phyloP scores from a whole-genome alignment of 768 basidiomycete species.

The Russula compacta region DNA sequence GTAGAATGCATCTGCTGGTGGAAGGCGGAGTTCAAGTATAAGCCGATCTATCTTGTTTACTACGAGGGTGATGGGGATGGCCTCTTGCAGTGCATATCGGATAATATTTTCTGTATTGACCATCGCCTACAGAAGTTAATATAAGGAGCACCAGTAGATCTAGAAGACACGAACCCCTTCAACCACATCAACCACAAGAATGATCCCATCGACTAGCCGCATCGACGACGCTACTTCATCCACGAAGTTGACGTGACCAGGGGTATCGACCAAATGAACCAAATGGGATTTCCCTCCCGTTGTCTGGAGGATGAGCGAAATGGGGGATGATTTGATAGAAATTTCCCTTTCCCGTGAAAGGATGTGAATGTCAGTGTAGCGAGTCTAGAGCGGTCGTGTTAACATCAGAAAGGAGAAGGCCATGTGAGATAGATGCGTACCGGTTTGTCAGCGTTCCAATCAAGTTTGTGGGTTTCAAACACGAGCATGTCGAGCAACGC shows the following conservation, averaged over 20 bases:
- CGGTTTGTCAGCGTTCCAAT: slow-evolving; percentile 86
- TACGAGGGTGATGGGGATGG: slow-evolving; percentile 81
- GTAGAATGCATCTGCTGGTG: slow-evolving; percentile 94
- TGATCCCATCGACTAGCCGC: slow-evolving; percentile 80
- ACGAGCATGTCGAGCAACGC: slow-evolving; percentile 95
- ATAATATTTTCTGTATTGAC: slow-evolving; percentile 83
- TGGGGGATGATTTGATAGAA: slow-evolving; percentile 94
- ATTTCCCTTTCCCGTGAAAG: slow-evolving; percentile 83
- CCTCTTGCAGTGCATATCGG: slow-evolving; percentile 84
- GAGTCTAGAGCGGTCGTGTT: slow-evolving; percentile 42
- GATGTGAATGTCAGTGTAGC: slow-evolving; percentile 94
- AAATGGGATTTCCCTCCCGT: slow-evolving; percentile 90
- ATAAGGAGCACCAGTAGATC: slow-evolving; percentile 3
- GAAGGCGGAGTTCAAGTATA: slow-evolving; percentile 91
- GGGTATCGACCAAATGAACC: slow-evolving; percentile 91
- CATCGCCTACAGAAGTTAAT: slow-evolving; percentile 56
- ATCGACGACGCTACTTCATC: slow-evolving; percentile 91
- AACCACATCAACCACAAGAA: slow-evolving; percentile 95
- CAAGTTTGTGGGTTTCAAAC: slow-evolving; percentile 90
- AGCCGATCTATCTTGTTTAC: slow-evolving; percentile 98
- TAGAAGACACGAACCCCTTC: slow-evolving; percentile 60
- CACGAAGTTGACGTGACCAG: slow-evolving; percentile 97
- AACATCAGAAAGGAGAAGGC: slow-evolving; percentile 6
- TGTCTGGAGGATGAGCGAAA: slow-evolving; percentile 82
- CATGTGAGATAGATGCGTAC: slow-evolving; percentile 23